Evolutionary conservation across 2,329 filamentous ascomycete species (phyloP).

Genomic region (Colletotrichum sp.): DNA sequence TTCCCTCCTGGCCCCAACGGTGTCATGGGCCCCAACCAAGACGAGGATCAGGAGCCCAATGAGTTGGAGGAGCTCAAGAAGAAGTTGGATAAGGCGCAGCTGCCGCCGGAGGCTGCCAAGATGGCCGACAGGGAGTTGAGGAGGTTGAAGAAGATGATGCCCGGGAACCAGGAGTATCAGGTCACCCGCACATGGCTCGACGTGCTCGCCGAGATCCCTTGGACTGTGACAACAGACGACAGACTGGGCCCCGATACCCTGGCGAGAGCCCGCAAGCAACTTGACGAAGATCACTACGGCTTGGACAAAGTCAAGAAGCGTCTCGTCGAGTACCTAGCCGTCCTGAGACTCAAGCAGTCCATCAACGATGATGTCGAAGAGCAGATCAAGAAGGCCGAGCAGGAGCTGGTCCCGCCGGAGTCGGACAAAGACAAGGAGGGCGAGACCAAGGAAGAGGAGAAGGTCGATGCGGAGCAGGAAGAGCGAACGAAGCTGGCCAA

Average conservation of each 20-base stretch:
- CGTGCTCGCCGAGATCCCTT: slow-evolving; percentile 92
- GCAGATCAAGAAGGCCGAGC: slow-evolving; percentile 73
- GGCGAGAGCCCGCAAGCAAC: slow-evolving; percentile 80
- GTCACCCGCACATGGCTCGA: slow-evolving; percentile 94
- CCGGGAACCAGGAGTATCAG: slow-evolving; percentile 93
- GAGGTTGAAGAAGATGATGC: slow-evolving; percentile 92
- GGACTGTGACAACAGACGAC: slow-evolving; percentile 85
- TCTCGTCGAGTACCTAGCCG: slow-evolving; percentile 91
- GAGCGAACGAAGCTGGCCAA: slow-evolving; percentile 45
- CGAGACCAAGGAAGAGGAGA: slow-evolving; percentile 38
- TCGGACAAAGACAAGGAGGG: slow-evolving; percentile 30
- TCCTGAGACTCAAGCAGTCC: slow-evolving; percentile 92
- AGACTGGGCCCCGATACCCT: slow-evolving; percentile 83
- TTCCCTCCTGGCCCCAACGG: slow-evolving; percentile 24
- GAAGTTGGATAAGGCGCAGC: slow-evolving; percentile 79
- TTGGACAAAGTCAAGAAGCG: slow-evolving; percentile 98
- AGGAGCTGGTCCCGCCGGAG: slow-evolving; percentile 47
- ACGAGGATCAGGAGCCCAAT: slow-evolving; percentile 81
- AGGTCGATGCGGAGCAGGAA: slow-evolving; percentile 25
- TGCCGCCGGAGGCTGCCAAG: slow-evolving; percentile 85
- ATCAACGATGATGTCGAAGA: slow-evolving; percentile 84
- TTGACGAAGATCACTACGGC: slow-evolving; percentile 96
- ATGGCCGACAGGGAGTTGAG: slow-evolving; percentile 90
- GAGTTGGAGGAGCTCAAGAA: slow-evolving; percentile 93
- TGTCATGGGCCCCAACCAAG: slow-evolving; percentile 49